Conservation (phyloP, 2,329 filamentous ascomycete species). For the Trichoderma cornu-damae region DNA sequence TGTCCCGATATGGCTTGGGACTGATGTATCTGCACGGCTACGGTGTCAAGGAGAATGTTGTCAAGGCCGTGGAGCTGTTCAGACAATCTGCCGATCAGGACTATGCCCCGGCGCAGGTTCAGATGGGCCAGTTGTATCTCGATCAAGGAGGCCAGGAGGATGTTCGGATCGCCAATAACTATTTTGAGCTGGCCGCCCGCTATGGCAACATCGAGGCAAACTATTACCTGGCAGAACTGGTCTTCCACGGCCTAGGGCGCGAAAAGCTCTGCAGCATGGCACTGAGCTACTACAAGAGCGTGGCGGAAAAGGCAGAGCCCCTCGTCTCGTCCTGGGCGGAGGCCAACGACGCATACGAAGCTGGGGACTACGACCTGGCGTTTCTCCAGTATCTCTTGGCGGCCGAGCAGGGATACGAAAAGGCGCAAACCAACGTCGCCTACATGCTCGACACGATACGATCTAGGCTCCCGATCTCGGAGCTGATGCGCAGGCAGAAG, state of each 20-base stretch:
- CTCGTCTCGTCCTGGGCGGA: conserved; percentile 75
- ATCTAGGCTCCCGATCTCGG: conserved; percentile 38
- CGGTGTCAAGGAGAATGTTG: conserved; percentile 63
- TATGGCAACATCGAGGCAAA: conserved; percentile 83
- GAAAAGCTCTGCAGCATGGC: conserved; percentile 75
- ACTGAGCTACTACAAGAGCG: conserved; percentile 75
- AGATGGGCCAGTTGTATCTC: conserved; percentile 76
- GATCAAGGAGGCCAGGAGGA: conserved; percentile 71
- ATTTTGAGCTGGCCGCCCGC: conserved; percentile 80
- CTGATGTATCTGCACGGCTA: conserved; percentile 78
- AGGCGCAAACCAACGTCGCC: conserved; percentile 83
- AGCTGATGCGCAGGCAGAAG: conserved; percentile 44
- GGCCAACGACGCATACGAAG: conserved; percentile 75
- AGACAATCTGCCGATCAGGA: conserved; percentile 77
- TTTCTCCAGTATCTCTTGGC: conserved; percentile 79
- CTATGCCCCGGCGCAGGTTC: conserved; percentile 72
- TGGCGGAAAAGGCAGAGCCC: conserved; percentile 67
- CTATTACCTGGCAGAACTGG: conserved; percentile 88
- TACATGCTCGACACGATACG: conserved; percentile 73
- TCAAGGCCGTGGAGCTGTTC: conserved; percentile 70
- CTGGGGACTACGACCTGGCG: conserved; percentile 73
- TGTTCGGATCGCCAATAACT: conserved; percentile 70
- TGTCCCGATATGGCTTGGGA: conserved; percentile 80
- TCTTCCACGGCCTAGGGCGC: conserved; percentile 71
- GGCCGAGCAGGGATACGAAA: conserved; percentile 88